Evolutionary conservation across 2,329 filamentous ascomycete genomes (phyloP).

Genomic region (Huntiella abstrusa): DNA sequence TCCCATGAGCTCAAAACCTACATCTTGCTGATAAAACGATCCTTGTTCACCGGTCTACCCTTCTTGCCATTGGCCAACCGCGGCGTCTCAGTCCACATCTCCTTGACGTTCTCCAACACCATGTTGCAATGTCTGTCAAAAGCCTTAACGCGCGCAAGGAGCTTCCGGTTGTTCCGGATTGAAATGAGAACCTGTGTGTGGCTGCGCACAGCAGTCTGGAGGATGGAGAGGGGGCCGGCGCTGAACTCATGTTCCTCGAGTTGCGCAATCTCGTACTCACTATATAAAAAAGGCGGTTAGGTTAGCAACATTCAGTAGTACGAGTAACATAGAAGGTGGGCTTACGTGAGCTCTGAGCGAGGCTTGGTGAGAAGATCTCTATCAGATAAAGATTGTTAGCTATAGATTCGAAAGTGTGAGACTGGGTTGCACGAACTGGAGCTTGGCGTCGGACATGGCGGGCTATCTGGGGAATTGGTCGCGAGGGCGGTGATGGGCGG

Average conservation of each 20-base stretch:
- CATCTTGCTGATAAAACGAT: conserved; percentile 97
- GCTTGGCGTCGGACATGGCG: conserved; percentile 48
- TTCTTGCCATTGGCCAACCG: conserved; percentile 68
- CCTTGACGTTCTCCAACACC: conserved; percentile 82
- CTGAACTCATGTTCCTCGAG: conserved; percentile 39
- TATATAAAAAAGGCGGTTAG: conserved; percentile 19
- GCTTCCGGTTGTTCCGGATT: conserved; percentile 94
- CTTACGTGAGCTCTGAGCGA: conserved; percentile 78
- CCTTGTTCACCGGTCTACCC: conserved; percentile 85
- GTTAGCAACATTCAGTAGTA: not conserved
- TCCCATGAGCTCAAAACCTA: conserved; percentile 24
- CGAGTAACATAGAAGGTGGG: not conserved
- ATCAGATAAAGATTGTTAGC: conserved; percentile 10
- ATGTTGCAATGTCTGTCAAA: conserved; percentile 99
- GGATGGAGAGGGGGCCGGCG: conserved; percentile 53
- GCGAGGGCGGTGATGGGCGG: not conserved
- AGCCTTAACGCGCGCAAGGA: conserved; percentile 91
- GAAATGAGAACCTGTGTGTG: conserved; percentile 95
- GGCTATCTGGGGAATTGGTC: conserved; percentile 9
- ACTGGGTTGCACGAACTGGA: conserved; percentile 32
- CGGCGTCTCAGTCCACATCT: conserved; percentile 98
- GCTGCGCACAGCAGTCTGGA: conserved; percentile 87
- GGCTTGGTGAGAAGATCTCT: conserved; percentile 83
- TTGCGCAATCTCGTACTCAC: conserved; percentile 79
- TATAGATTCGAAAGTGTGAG: conserved; percentile 16